phyloP scores from a whole-genome alignment of 2,329 filamentous ascomycete genomes.

The Neophaeococcomyces mojaviensis region DNA sequence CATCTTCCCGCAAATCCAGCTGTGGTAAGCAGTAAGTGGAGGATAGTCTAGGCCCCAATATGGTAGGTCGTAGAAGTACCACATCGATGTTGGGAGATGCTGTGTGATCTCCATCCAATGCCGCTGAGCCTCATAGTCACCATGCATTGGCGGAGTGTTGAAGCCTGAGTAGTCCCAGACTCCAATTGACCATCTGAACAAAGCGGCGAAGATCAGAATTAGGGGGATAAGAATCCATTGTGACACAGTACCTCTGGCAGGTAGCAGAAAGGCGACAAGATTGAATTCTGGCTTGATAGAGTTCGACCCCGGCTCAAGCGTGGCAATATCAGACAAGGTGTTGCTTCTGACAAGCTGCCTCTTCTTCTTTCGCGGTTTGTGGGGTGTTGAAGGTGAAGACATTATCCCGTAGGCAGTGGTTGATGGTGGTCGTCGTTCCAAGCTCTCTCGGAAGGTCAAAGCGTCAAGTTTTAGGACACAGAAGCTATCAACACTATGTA shows the following conservation, averaged over 20 bases:
- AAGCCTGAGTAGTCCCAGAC: constrained; percentile 94
- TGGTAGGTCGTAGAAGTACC: constrained; percentile 94
- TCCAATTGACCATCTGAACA: constrained; percentile 88
- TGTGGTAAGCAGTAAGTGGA: constrained; percentile 94
- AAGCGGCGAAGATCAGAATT: constrained; percentile 78
- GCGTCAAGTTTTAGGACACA: no score
- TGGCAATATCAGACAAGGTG: constrained; percentile 36
- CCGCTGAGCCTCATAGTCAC: constrained; percentile 94
- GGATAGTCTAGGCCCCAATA: constrained; percentile 99
- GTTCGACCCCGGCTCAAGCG: constrained; percentile 38
- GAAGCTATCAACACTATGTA: no score
- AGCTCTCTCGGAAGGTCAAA: no score
- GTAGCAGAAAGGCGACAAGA: constrained; percentile 89
- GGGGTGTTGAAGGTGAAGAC: constrained; percentile 21
- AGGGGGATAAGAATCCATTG: constrained; percentile 89
- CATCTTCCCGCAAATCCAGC: constrained; percentile 86
- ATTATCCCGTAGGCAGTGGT: neutral
- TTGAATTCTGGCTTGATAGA: constrained; percentile 67
- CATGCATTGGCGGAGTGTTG: constrained; percentile 78
- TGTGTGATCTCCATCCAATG: constrained; percentile 99
- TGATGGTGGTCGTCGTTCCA: no score
- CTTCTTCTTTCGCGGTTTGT: constrained; percentile 41
- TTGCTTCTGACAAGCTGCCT: constrained; percentile 27
- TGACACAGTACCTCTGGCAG: constrained; percentile 69
- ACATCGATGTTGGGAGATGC: constrained; percentile 80